Evolutionary conservation across 768 basidiomycete genomes (phyloP), one percentile per base, ranked within the genome.

Genomic region (Strobilomyces echinocephalus): DNA sequence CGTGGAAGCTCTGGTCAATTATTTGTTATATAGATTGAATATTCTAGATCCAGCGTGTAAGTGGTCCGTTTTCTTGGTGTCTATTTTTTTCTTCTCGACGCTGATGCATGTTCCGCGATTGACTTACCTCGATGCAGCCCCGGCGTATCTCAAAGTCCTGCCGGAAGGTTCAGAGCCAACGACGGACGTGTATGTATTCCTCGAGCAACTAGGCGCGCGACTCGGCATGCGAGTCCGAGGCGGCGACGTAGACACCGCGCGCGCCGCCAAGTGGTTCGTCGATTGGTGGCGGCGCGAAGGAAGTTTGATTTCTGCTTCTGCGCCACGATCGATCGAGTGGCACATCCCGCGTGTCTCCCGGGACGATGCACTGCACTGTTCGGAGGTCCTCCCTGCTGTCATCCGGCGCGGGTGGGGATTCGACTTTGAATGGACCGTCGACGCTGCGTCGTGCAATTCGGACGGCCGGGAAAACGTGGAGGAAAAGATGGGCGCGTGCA

Each of bases 251-350:
- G 88, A 98, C 72, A 64, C 77, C 5, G 68, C 79, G 5, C 81
- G 90, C 21, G 91, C 93, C 9, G 87, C 87, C 5, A 74, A 76
- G 20, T 91, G 87, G 77, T 87, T 97, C 63, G 79, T 98, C 39
- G 76, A 81, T 42, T 91, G 91, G 80, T 99, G 94, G 85, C 83
- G 95, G 39, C 81, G 81, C 45, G 80, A 87, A 60, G 88, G 87
- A 49, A 78, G 84, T 7, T 72, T 82, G 45, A 68, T 80, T 41
- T 73, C 81, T 52, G 78, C 83, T 26, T 72, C 76, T 11, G 69
- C 72, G 21, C 72, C 73, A 30, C 61, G 46, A 50, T 62, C 44
- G 53, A 65, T 55, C 45, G 42, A 44, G n/a, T 16, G 26, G 15
- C 47, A 10, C 28, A 18, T 39, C 39, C 28, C 49, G 15, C 42